Evolutionary conservation across 129 eudicot genomes (phyloP).

Genomic region (Scalesia atractyloides): DNA sequence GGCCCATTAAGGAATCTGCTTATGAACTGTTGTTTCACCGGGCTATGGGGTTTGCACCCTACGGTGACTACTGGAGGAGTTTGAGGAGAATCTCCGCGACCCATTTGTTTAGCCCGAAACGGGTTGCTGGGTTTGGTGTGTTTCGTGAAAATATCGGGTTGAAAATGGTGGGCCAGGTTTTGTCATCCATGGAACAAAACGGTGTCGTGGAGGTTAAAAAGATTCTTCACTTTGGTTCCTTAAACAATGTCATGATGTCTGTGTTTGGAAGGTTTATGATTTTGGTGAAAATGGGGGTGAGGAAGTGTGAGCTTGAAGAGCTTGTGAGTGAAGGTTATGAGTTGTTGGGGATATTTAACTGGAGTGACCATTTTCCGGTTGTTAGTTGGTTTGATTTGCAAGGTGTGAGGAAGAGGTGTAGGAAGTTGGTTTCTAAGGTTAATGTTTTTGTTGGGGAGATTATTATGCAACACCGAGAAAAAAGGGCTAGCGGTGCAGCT

Average conservation of each 20-base stretch:
- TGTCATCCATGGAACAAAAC: constrained; percentile 38
- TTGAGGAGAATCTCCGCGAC: constrained; percentile 74
- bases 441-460: constrained; percentile 68
- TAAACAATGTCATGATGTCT: constrained; percentile 92
- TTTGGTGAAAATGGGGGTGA: constrained; percentile 22
- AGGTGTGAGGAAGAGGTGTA: constrained; percentile 77
- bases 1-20: constrained; percentile 93
- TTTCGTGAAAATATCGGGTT: constrained; percentile 56
- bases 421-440: constrained; percentile 54
- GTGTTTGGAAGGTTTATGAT: constrained; percentile 71
- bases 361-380: constrained; percentile 87
- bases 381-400: constrained; percentile 85
- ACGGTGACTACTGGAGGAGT: constrained; percentile 87
- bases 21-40: constrained; percentile 80
- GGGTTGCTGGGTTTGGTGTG: constrained; percentile 50
- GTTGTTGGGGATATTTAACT: constrained; percentile 70
- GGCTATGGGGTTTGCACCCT: constrained; percentile 96
- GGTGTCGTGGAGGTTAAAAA: constrained; percentile 66
- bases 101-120: constrained; percentile 75
- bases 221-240: constrained; percentile 68
- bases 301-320: constrained; percentile 47
- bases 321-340: constrained; percentile 91
- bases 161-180: constrained; percentile 54
- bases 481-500: constrained; percentile 30
- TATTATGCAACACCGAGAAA: constrained; percentile 58